Base-by-base conservation (phyloP, 2,329 filamentous ascomycete species). In the Penicillium italicum region DNA sequence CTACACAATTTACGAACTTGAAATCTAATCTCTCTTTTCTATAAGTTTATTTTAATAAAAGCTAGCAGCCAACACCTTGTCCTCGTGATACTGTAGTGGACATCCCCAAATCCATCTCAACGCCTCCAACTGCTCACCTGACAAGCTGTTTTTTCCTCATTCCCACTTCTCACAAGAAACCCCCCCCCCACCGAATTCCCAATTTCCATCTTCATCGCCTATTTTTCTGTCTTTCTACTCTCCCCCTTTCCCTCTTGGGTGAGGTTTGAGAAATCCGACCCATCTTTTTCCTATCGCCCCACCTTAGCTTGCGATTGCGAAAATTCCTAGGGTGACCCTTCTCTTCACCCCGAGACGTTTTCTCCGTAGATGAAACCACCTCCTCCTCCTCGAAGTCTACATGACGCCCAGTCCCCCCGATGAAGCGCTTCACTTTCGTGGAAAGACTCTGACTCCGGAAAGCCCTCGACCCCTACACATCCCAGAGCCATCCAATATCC, bases 391-490 rank as follows among this genome's bases (percentile, higher is more conserved):
- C 65, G 62, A 66, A 63, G 66, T 68, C 72, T 80, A 79, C 74
- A 84, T 84, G 81, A 80, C 76, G 71, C 76, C 77, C 72, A 79
- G 76, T 75, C 76, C 36, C 37, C 47, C 71, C 62, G 71, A 76
- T 71, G 76, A 78, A 68, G 74, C 71, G 50, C 67, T 76, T 80
- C 82, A 86, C 72, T 83, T 85, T 70, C 82, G 81, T 69, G 84
- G 84, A 75, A 82, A 85, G 72, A 82, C 82, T 62, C 76, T 87
- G 68, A 87, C 85, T 69, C 87, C 87, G 61, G 83, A 87, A 69
- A 89, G 85, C 70, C 87, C 87, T 68, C 85, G 86, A 66, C 87
- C 87, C 63, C 74, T 88, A 65, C 85, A 89, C 73, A 78, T 86
- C 62, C 81, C 86, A 62, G 83, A 86, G 72, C 85, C 86, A 50